These are phyloP conservation scores for Linnemannia schmuckeri DNA, from an alignment of 192 early-diverging fungal species.

Conservation along the genomic window DNA sequence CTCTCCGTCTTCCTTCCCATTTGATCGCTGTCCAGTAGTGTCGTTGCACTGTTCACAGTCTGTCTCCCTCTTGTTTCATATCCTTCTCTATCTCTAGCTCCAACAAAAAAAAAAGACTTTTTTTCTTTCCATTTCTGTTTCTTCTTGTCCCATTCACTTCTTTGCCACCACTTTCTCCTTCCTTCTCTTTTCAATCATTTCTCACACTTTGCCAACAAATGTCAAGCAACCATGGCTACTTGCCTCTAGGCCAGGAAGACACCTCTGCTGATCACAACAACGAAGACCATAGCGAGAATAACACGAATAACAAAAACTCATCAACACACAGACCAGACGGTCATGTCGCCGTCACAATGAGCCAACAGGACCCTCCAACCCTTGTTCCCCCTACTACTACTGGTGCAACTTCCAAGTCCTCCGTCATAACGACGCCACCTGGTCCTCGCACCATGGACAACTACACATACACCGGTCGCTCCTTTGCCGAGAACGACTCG, in stretches of 20 bases:
- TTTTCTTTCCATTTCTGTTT: not conserved
- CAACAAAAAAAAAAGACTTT: not conserved
- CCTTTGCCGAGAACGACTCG: not conserved
- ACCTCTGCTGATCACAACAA: not conserved
- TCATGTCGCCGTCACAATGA: slow-evolving; percentile 15
- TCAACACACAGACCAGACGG: not conserved
- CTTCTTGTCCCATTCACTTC: not conserved
- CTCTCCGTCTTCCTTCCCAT: not conserved
- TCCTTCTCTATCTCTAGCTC: not conserved
- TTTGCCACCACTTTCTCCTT: not conserved
- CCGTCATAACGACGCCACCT: not conserved
- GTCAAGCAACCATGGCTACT: slow-evolving; percentile 29
- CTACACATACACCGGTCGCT: not conserved
- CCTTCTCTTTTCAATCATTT: not conserved
- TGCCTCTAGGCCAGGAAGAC: slow-evolving; percentile 22
- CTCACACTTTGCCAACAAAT: not conserved
- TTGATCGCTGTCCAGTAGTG: not conserved
- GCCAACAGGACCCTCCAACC: not conserved
- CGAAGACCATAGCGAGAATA: not conserved
- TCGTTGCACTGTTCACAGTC: not conserved
- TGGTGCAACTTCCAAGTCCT: not conserved
- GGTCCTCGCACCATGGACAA: not conserved
- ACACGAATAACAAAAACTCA: slow-evolving; percentile 5
- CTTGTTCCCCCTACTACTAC: not conserved
- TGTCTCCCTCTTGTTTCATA: not conserved